Evolutionary conservation across 148 eudicot species (phyloP), one percentile per base, ranked within the genome.

Genomic region (Tetragonia tetragonoides): DNA sequence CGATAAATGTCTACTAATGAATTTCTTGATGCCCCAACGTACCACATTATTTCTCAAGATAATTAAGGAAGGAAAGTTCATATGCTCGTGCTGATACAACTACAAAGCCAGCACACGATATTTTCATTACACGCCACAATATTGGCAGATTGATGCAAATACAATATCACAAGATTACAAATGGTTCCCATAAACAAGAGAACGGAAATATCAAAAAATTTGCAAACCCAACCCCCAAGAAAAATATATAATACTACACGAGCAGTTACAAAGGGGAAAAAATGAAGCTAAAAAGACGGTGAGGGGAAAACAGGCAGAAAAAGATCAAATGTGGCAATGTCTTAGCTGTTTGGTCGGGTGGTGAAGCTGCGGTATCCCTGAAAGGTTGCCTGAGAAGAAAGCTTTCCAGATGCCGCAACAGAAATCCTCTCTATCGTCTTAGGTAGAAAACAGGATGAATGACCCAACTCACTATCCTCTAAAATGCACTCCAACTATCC

Each of bases 401-500:
- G 44, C 78, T 65, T 66, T 57, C 38, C 72, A 16, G 28, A 20
- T 72, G 34, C 28, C 17, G 60, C 51, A 73, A 57, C 57, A 47
- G 20, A 63, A 49, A 38, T 15, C 38, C 53, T 16, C 53, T 64
- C 62, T 11, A 51, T 37, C 54, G 24, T 41, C 59, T n/a, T 39
- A 24, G n/a, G 63, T 21, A 53, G 5, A 20, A 59, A 42, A 28
- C 38, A 49, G 66, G 39, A 20, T n/a, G 44, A 37, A 39, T 67
- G 38, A 38, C 46, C 42, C 51, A 70, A 51, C 75, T 49, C 44
- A 17, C 24, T 51, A 39, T 63, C 3, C 39, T 41, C 82, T 78
- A 82, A 54, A 82, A 82, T 51, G 85, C 82, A 54, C 74, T 78
- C 85, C 85, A 82, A 74, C 67, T 74, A 70, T 82, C 78, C 2